Conservation (phyloP, 257 asterid genomes). For the Solanum ossicruentum region DNA sequence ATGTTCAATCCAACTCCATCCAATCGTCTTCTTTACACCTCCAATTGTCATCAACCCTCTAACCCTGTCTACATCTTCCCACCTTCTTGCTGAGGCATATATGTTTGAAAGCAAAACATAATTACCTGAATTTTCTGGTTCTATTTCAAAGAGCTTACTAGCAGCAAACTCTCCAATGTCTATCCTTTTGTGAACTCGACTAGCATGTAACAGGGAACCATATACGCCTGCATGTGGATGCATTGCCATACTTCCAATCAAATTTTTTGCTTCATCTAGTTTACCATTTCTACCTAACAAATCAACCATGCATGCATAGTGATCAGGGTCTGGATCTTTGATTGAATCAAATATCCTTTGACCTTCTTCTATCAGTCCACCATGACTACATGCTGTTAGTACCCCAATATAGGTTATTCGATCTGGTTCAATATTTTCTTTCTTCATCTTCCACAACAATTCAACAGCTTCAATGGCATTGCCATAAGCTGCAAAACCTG, state of each 20-base stretch:
- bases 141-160: slow-evolving; percentile 44
- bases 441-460: slow-evolving; percentile 34
- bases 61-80: slow-evolving; percentile 48
- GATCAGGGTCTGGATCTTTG: slow-evolving; percentile 44
- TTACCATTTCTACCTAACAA: slow-evolving; percentile 54
- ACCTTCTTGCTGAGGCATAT: slow-evolving; percentile 43
- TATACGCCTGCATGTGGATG: slow-evolving; percentile 40
- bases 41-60: slow-evolving; percentile 37
- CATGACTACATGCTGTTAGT: slow-evolving; percentile 69
- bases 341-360: slow-evolving; percentile 38
- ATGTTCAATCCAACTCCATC: slow-evolving; percentile 61
- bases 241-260: slow-evolving; percentile 45
- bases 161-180: slow-evolving; percentile 64
- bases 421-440: slow-evolving; percentile 35
- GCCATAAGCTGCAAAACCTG: slow-evolving; percentile 70
- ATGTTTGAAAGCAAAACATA: slow-evolving; percentile 44
- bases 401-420: slow-evolving; percentile 44
- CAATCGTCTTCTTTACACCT: slow-evolving; percentile 33
- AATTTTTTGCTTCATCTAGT: slow-evolving; percentile 49
- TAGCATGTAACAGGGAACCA: slow-evolving; percentile 53
- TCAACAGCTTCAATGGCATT: slow-evolving; percentile 38
- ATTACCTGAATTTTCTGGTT: slow-evolving; percentile 50
- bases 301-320: slow-evolving; percentile 68
- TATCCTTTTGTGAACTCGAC: slow-evolving; percentile 43
- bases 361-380: slow-evolving; percentile 50